Conservation (phyloP, 2,329 filamentous ascomycete species). For the Diplocarpon mali region DNA sequence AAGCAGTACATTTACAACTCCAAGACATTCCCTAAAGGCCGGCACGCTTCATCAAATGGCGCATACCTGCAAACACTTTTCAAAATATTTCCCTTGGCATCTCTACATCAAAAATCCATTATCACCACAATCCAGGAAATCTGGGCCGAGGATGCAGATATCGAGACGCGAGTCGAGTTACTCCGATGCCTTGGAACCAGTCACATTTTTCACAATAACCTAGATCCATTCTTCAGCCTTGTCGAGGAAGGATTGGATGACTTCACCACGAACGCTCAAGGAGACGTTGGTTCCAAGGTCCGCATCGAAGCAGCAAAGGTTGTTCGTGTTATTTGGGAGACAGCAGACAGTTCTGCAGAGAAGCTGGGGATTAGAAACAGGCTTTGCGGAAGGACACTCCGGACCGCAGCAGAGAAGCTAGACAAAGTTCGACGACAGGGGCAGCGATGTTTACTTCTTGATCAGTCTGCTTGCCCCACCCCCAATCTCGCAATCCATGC, state of each 20-base stretch:
- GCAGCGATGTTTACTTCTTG: slow-evolving; percentile 35
- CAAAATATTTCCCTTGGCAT: slow-evolving; percentile 2
- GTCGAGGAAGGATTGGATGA: slow-evolving; percentile 61
- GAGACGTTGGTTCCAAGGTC: slow-evolving; percentile 82
- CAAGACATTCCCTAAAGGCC: not conserved
- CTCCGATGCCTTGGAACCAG: slow-evolving; percentile 42
- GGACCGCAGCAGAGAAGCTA: slow-evolving; percentile 78
- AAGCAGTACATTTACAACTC: not conserved
- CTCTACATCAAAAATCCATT: not conserved
- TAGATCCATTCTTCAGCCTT: slow-evolving; percentile 13
- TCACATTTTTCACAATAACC: slow-evolving; percentile 25
- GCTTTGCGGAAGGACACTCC: slow-evolving; percentile 32
- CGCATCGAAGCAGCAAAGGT: slow-evolving; percentile 67
- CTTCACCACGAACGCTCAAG: slow-evolving; percentile 80
- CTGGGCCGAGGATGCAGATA: slow-evolving; percentile 33
- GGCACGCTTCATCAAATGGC: not conserved
- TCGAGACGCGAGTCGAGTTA: slow-evolving; percentile 39
- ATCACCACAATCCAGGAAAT: slow-evolving; percentile 1
- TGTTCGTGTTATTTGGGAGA: not conserved
- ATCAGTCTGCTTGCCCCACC: slow-evolving; percentile 23
- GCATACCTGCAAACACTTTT: slow-evolving; percentile 6
- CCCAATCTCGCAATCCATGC: not conserved
- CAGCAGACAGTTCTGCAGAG: slow-evolving; percentile 1
- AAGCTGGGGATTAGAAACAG: slow-evolving; percentile 8
- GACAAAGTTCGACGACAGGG: slow-evolving; percentile 70